A percentile compares a stretch with the other conserved stretches of the same genome.
Evolutionary conservation across 1,139 yeast genomes (phyloP).

Genomic region (Debaryomyces udenii): DNA sequence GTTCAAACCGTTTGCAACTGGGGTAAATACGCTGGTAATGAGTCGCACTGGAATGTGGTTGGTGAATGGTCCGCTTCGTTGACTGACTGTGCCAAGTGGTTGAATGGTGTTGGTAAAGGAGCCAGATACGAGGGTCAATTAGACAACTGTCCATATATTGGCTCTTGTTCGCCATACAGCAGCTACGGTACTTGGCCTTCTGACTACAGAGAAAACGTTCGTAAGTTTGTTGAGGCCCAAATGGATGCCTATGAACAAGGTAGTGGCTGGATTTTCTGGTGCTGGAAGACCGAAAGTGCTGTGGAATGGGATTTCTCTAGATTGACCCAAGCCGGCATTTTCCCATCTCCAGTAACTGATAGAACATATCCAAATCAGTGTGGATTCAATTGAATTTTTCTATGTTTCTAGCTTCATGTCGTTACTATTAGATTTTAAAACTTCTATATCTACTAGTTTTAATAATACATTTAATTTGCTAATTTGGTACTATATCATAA

Average conservation of each 20-base stretch:
- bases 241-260: slow-evolving; percentile 75
- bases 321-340: slow-evolving; percentile 58
- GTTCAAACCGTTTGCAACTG: slow-evolving; percentile 62
- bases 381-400: slow-evolving; percentile 23
- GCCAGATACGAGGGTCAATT: slow-evolving; percentile 81
- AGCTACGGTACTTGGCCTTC: slow-evolving; percentile 64
- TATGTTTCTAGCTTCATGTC: slow-evolving; percentile 2
- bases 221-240: slow-evolving; percentile 85
- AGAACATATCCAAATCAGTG: slow-evolving; percentile 76
- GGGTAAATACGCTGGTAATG: slow-evolving; percentile 55
- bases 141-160: slow-evolving; percentile 53
- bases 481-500: too few relatives aligned
- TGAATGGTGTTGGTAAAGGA: slow-evolving; percentile 89
- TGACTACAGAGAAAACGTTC: slow-evolving; percentile 56
- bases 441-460: too few relatives aligned
- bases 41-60: slow-evolving; percentile 71
- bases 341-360: slow-evolving; percentile 76
- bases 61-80: slow-evolving; percentile 97
- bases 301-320: slow-evolving; percentile 84
- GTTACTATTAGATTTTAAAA: neutral
- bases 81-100: slow-evolving; percentile 90
- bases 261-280: slow-evolving; percentile 90
- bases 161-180: slow-evolving; percentile 64
- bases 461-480: too few relatives aligned
- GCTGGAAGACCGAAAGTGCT: slow-evolving; percentile 84